phyloP scores from a whole-genome alignment of 208 protist genomes.

The Borovskyia barvae region DNA sequence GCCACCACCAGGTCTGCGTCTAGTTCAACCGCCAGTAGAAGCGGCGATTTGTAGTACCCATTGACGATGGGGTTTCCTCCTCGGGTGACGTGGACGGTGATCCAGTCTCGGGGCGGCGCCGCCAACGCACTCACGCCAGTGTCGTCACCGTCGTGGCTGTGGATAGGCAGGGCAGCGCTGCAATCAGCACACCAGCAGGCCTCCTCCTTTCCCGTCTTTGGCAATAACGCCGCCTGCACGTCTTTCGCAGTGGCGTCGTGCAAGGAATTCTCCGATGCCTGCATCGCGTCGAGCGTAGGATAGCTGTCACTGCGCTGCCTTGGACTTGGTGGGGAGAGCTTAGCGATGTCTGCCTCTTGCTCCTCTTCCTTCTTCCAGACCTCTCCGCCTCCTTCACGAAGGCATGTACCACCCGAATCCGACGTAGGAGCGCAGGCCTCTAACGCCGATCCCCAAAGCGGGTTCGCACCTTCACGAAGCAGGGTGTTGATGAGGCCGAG shows the following conservation, averaged over 20 bases:
- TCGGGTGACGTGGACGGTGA: conserved; percentile 32
- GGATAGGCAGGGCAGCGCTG: too few relatives aligned
- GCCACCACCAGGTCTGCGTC: conserved; percentile 25
- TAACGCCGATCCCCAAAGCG: conserved; percentile 16
- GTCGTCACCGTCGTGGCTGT: not conserved
- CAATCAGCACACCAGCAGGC: too few relatives aligned
- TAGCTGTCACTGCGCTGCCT: too few relatives aligned
- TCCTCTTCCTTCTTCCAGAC: not conserved
- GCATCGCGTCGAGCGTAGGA: too few relatives aligned
- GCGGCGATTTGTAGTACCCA: conserved; percentile 29
- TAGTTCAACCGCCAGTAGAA: conserved; percentile 37
- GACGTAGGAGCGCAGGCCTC: too few relatives aligned
- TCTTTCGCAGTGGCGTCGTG: too few relatives aligned
- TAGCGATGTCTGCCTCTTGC: not conserved
- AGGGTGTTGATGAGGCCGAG: conserved; percentile 37
- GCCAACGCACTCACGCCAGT: not conserved
- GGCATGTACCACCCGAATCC: too few relatives aligned
- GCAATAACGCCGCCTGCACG: too few relatives aligned
- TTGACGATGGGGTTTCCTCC: conserved; percentile 24
- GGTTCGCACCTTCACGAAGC: conserved; percentile 34
- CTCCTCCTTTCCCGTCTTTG: too few relatives aligned
- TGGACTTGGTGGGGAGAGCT: too few relatives aligned
- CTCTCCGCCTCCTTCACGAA: conserved; percentile 3
- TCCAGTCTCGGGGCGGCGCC: conserved; percentile 14
- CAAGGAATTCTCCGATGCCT: too few relatives aligned